Percentiles rank a stretch among this genome's conserved stretches.
These are phyloP conservation scores for Zygotorulaspora sp. DNA, from an alignment of 805 yeast genomes.

Conservation along the genomic window DNA sequence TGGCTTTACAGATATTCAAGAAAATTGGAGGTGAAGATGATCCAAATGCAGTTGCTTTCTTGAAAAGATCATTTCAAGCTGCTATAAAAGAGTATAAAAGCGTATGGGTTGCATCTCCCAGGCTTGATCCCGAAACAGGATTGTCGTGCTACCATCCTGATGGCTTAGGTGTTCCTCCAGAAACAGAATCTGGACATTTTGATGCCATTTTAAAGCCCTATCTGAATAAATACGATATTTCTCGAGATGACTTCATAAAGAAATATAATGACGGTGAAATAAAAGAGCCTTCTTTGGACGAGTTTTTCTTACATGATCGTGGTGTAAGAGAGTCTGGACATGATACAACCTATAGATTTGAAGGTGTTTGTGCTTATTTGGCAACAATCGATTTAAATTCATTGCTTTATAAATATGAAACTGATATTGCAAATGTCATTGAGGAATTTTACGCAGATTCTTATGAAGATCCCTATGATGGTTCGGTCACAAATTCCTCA, in stretches of 20 bases:
- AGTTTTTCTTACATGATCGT: constrained; percentile 83
- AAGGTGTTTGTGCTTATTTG: constrained; percentile 81
- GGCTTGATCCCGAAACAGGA: constrained; percentile 69
- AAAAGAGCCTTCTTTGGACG: constrained; percentile 77
- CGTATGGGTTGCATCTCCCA: constrained; percentile 75
- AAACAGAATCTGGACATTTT: constrained; percentile 89
- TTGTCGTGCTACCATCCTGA: constrained; percentile 86
- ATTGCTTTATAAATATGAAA: constrained; percentile 82
- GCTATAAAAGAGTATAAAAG: constrained; percentile 81
- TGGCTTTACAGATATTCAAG: constrained; percentile 68
- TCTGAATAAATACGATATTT: constrained; percentile 53
- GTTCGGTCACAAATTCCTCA: constrained; percentile 41
- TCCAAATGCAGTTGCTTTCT: constrained; percentile 53
- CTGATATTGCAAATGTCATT: constrained; percentile 69
- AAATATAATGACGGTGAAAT: constrained; percentile 65
- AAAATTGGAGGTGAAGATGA: constrained; percentile 48
- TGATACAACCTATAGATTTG: constrained; percentile 86
- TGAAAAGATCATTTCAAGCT: constrained; percentile 61
- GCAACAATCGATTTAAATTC: constrained; percentile 90
- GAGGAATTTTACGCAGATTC: constrained; percentile 50
- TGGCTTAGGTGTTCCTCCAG: constrained; percentile 94
- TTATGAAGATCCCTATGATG: constrained; percentile 39
- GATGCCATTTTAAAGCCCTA: constrained; percentile 64
- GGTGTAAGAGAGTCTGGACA: constrained; percentile 97
- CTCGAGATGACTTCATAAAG: constrained; percentile 59